Evolutionary conservation across 345 rosid genomes (phyloP), one percentile per base, ranked within the genome.

Genomic region (Pelargonium nanum): DNA sequence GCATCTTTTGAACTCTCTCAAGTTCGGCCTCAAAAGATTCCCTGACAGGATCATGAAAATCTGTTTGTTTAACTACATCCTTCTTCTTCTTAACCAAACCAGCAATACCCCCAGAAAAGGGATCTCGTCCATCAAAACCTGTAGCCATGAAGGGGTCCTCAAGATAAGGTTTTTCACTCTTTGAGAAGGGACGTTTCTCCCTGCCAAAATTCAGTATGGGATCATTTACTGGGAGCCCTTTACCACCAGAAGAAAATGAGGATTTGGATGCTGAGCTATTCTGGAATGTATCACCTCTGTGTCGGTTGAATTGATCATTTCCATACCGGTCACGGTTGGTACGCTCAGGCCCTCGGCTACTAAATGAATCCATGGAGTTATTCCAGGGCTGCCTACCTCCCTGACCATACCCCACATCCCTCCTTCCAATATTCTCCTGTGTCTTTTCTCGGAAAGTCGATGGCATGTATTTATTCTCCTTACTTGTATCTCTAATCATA

Each of bases 1-100:
- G 97, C 86, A 90, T 72, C 76, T 84, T 94, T 74, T 94, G 97
- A 65, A 94, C 96, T 70, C 91, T 85, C 79, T 94, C 89, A 62
- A 94, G 96, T 73, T 94, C 99, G 72, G 97, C 99, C 81, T 94
- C 99, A 75, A 94, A 94, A 58, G 97, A 90, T 59, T 90, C 99
- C 65, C 97, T 80, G 19, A 82, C 89, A 73, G 99, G 97, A 26
- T 94, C 99, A 71, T 82, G 89, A 70, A 90, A 86, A 79, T 90
- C 88, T 19, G 84, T 65, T 70, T 82, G 92, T 66, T 85, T 89
- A 50, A 72, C 56, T 54, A 74, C 71, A 57, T 87, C 95, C 72
- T 88, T 90, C 84, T 82, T 94, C 84, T 84, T 84, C 78, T 86
- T 90, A 66, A 82, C 72, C 60, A 88, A 78, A 55, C 92, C 86